Base-by-base conservation (phyloP, 2,329 filamentous ascomycete species). In the Sordariomycetes sp. region DNA sequence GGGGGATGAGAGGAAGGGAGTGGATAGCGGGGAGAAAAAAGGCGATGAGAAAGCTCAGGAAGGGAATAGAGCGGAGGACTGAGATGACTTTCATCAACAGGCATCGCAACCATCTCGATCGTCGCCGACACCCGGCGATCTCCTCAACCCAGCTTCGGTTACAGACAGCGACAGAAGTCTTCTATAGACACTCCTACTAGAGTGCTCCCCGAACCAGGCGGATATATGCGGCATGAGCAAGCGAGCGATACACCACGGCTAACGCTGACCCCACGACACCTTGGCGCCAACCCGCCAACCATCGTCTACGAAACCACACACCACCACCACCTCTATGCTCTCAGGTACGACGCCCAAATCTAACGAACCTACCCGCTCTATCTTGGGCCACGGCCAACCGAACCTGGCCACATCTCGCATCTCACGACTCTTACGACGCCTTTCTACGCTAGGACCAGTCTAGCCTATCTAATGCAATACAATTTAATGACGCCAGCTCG, bases 21-120 rank as follows among this genome's bases (percentile, higher is more conserved):
- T 25, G 6, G 54, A 48, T 28, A 36, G 20, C 2, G 54, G 36
- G 6, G 54, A 55, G 17, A 15, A 45, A 17, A 17, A 8, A 45
- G n/a, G 15, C 8, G 15, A 45, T 10, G 57, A 57, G 51, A 59
- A 59, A 53, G 61, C 55, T 34, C 28, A 55, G 10, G 55, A 54
- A 48, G 54, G 36, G 17, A 52, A 3, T 32, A 52, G 25, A 39
- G 55, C 52, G 10, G 55, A 48, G 4, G 55, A 52, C 42, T 56
- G 55, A 56, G 39, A n/a, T 8, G 25, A 22, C 13, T 10, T 10
- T 32, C 3, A n/a, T 28, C 17, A 24, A 10, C 12, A 28, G 15
- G 10, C 45, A 32, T 28, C 24, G 39, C 34, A n/a, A 6, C 28
- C 4, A 25, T 45, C 13, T 17, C 6, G 15, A 45, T 45, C 15